Base-by-base conservation (phyloP, 257 asterid genomes). In the Galeopsis tetrahit region DNA sequence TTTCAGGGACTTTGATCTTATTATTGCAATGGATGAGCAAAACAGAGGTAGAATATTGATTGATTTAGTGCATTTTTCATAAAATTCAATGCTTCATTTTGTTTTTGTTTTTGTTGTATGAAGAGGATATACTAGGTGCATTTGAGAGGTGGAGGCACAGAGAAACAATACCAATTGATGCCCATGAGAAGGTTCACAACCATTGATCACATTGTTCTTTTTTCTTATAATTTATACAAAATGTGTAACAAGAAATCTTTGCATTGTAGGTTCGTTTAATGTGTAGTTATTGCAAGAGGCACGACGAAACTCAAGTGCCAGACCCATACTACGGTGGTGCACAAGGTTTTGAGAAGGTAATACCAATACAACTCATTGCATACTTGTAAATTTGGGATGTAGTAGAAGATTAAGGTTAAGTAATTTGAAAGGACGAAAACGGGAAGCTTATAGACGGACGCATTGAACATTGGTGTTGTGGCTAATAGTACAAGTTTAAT, bases 321-420 rank as follows among this genome's bases (percentile, higher is more conserved):
- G 97, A 92, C 69, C 98, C 98, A 46, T 92, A 90, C 72, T 90
- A 86, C n/a, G 97, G 98, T 28, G 98, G 98, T 57, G 78, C 83
- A 2, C 87, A 84, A 79, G 98, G 98, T 49, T 92, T 92, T 78
- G 96, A 88, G 83, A 90, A 92, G 96, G 98, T 92, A 85, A 71
- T 62, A 8, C 28, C 1, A 32, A 5, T 7, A 4, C 6, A 21
- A 21, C 28, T 21, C 28, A 53, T 6, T 53, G 52, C 15, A 46
- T 46, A 39, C 8, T 39, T 39, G 44, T 39, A 39, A 21, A 21
- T 21, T 21, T 39, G 44, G 44, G 10, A 39, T 21, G 28, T 21
- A 21, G 28, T 0, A 21, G 28, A 21, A 21, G 28, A 21, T 21
- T 21, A 21, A 21, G 28, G 28, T 21, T 21, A 21, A 21, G 28